Evolutionary conservation across 2,329 filamentous ascomycete genomes (phyloP), one percentile per base, ranked within the genome.

Genomic region (Harringtonia aguacate): DNA sequence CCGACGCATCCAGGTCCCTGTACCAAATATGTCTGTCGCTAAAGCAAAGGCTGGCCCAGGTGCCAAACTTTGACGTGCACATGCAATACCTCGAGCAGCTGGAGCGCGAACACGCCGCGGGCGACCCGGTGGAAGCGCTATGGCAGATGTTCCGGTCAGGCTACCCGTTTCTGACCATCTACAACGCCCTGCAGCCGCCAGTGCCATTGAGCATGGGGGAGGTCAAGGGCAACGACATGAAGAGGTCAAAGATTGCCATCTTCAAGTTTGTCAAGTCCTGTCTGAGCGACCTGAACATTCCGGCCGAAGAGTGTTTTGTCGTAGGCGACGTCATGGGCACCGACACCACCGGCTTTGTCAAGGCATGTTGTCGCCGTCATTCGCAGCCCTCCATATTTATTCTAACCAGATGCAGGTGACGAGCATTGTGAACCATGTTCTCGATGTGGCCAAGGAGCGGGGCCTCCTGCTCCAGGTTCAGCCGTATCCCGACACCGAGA

Each of bases 321-420:
- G 84, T 98, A 54, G 85, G 79, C 46, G 90, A 98, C 63, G 69
- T 97, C 37, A 89, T 92, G 63, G 86, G 87, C 43, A 87, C 89
- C 55, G 94, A 95, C 62, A 98, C 92, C 1, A 95, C 87, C 36
- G 92, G 92, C 4, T 97, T 98, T 60, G 88, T 95, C 53, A 97
- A 97, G 76, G 86, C 87, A 59, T 48, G 66, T 58, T 29, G 33
- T 18, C 33, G 40, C 36, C 21, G 6, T 27, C 17, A 4, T 2
- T 13, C n/a, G 18, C 8, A 6, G 4, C 44, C 20, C 31, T n/a
- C 28, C 45, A 40, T 13, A 20, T 13, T 24, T 24, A 24, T 15
- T 21, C 29, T 40, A 18, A 28, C 35, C 31, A 24, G 15, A 21
- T 43, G 33, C 44, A 84, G 79, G 89, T 95, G 46, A 89, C 85